Conservation (phyloP, 768 basidiomycete genomes). For the Boletus reticuloceps region DNA sequence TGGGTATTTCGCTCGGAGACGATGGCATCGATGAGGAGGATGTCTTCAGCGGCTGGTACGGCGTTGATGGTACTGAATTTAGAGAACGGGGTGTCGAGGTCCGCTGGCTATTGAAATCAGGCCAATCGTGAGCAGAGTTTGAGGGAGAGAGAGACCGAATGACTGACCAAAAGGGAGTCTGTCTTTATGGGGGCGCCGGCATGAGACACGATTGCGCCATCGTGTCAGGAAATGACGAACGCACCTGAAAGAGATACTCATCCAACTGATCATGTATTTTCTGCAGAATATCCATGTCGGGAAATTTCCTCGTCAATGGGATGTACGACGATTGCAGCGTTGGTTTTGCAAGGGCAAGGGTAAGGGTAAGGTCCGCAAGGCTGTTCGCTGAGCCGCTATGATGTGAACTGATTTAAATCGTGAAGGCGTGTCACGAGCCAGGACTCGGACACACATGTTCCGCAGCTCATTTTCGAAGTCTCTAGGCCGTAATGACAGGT, state of each 20-base stretch:
- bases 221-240: conserved; percentile 3
- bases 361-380: not conserved
- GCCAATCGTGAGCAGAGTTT: not conserved
- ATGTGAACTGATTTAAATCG: not conserved
- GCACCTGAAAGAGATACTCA: conserved; percentile 19
- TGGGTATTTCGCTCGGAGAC: conserved; percentile 20
- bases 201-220: conserved; percentile 37
- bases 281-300: conserved; percentile 16
- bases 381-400: not conserved
- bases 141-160: not conserved
- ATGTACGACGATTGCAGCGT: not conserved
- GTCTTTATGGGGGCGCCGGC: conserved; percentile 2
- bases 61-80: conserved; percentile 5
- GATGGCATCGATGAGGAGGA: conserved; percentile 14
- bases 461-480: not conserved
- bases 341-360: conserved; percentile 4
- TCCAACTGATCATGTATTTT: conserved; percentile 18
- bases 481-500: conserved; percentile 1
- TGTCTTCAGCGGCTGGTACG: conserved; percentile 15
- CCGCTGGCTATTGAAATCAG: conserved; percentile 5
- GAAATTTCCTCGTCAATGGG: not conserved
- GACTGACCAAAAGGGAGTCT: conserved; percentile 22
- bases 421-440: conserved; percentile 9
- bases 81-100: conserved; percentile 21
- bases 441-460: not conserved